Conservation (phyloP, 495 filamentous ascomycete species). For the Elaphomyces granulatus region DNA sequence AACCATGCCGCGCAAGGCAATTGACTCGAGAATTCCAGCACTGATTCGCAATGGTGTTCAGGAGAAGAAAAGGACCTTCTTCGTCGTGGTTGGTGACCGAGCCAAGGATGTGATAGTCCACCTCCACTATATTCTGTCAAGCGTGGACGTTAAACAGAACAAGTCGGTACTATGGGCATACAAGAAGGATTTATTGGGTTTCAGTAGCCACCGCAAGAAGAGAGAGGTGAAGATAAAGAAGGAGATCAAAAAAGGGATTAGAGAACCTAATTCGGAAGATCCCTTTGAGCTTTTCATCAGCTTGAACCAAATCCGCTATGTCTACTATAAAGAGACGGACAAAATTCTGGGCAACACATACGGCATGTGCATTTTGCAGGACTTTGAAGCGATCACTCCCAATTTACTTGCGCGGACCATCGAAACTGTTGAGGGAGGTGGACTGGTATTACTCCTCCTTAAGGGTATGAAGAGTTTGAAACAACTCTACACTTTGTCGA, state of each 20-base stretch:
- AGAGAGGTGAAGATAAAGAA: constrained; percentile 95
- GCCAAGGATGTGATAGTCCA: constrained; percentile 96
- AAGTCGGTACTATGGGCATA: constrained; percentile 99
- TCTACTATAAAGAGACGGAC: constrained; percentile 99
- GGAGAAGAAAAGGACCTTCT: constrained; percentile 95
- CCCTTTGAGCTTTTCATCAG: constrained; percentile 97
- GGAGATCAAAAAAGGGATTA: constrained; percentile 88
- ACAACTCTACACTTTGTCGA: constrained; percentile 91
- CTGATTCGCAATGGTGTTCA: constrained; percentile 92
- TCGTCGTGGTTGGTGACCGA: constrained; percentile 89
- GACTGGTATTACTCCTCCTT: constrained; percentile 74
- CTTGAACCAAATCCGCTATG: constrained; percentile 92
- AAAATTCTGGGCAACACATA: constrained; percentile 98
- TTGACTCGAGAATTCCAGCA: constrained; percentile 88
- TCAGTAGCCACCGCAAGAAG: constrained; percentile 94
- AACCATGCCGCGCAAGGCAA: constrained; percentile 42
- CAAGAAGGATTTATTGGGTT: constrained; percentile 91
- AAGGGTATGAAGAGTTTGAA: constrained; percentile 97
- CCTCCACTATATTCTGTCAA: constrained; percentile 86
- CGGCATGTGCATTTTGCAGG: constrained; percentile 96
- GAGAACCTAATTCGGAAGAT: constrained; percentile 91
- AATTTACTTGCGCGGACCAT: constrained; percentile 90
- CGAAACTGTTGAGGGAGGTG: constrained; percentile 95
- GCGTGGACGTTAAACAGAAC: constrained; percentile 82
- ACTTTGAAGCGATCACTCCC: constrained; percentile 95